Evolutionary conservation across 129 eudicot genomes (phyloP), one percentile per base, ranked within the genome.

Genomic region (Tagetes patula): DNA sequence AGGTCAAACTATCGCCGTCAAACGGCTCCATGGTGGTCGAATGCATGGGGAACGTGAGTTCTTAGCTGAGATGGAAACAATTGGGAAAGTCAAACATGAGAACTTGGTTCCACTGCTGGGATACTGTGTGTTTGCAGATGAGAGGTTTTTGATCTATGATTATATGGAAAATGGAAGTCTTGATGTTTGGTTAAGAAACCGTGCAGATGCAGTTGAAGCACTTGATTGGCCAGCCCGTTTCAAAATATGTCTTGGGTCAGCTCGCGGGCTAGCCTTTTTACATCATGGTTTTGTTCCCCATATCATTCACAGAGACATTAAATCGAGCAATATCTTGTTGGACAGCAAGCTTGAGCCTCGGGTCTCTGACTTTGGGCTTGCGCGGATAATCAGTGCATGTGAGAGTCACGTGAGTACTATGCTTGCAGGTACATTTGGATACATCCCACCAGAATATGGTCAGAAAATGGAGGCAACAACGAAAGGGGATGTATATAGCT

Each of bases 391-490:
- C 33, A 90, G 96, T 77, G 98, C 96, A 1, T 93, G 96, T 52
- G 98, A 93, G 84, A 89, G 90, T 81, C 98, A 93, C 58, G 96
- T 93, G 13, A 87, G 92, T 38, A 93, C 98, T 7, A 67, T 87
- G 50, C 89, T 90, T 39, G 98, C 98, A 8, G 96, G 98, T 39
- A 87, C 96, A 52, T 85, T 90, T 30, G 96, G 98, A 5, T 93
- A 93, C 55, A 93, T 93, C 42, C 98, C 98, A n/a, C 98, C 98
- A 0, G 96, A 93, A 58, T 93, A 93, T 12, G 96, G 96, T 5
- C 96, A 84, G 73, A 75, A 87, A 54, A 93, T 93, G 98, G 87
- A 87, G 69, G 95, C 96, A 5, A 93, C 96, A 0, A 83, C 86
- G 1, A 87, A 85, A 74, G 98, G 98, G 5, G 98, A 93, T 69